A percentile compares a stretch with the other conserved stretches of the same genome.
These are phyloP conservation scores for Phytophthora idaei DNA, from an alignment of 352 stramenopile species.

Conservation along the genomic window DNA sequence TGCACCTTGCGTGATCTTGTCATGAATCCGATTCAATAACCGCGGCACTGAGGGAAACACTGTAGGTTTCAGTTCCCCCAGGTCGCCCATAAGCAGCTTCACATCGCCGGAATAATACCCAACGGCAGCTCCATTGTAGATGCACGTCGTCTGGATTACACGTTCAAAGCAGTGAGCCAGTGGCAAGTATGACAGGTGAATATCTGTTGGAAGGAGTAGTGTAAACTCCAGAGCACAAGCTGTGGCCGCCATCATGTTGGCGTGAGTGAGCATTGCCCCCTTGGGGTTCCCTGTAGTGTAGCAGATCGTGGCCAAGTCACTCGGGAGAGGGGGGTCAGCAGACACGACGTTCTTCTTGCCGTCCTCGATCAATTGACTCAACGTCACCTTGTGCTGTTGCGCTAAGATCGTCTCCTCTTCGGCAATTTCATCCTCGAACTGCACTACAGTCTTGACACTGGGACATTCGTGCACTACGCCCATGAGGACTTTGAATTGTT, in stretches of 20 bases:
- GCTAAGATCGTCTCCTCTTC: slow-evolving; percentile 39
- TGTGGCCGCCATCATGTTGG: slow-evolving; percentile 44
- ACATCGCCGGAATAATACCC: slow-evolving; percentile 93
- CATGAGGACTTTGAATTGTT: slow-evolving; percentile 63
- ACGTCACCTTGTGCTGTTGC: slow-evolving; percentile 44
- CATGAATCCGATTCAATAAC: slow-evolving; percentile 95
- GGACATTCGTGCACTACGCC: slow-evolving; percentile 49
- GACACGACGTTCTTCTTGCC: slow-evolving; percentile 52
- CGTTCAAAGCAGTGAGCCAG: slow-evolving; percentile 95
- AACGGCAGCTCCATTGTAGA: slow-evolving; percentile 79
- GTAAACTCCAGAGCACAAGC: slow-evolving; percentile 23
- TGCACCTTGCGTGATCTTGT: slow-evolving; percentile 85
- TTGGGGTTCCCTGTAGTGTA: slow-evolving; percentile 84
- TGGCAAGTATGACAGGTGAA: slow-evolving; percentile 93
- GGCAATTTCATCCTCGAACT: slow-evolving; percentile 55
- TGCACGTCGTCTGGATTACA: slow-evolving; percentile 49
- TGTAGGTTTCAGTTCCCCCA: slow-evolving; percentile 88
- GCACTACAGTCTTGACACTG: slow-evolving; percentile 57
- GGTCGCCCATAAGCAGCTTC: slow-evolving; percentile 89
- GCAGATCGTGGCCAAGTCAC: slow-evolving; percentile 94
- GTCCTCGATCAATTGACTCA: slow-evolving; percentile 41
- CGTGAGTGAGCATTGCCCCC: slow-evolving; percentile 69
- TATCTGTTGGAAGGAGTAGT: slow-evolving; percentile 18
- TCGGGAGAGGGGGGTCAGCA: slow-evolving; percentile 48
- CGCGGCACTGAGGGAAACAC: slow-evolving; percentile 91